These are phyloP conservation scores for Dryas octopetala DNA, from an alignment of 306 rosid genomes.

Conservation along the genomic window DNA sequence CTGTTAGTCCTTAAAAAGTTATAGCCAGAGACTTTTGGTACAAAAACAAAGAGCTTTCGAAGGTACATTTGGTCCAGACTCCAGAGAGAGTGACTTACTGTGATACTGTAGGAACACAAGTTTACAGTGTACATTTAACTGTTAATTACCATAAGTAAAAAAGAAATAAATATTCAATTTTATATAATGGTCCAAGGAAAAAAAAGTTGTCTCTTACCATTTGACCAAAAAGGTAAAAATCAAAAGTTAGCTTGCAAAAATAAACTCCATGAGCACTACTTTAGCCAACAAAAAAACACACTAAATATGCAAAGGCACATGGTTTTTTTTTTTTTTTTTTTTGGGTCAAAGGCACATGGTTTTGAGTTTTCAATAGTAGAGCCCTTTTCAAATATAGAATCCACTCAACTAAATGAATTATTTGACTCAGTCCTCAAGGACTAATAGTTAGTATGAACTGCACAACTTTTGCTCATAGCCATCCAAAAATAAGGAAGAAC, in stretches of 20 bases:
- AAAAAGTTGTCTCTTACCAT: conserved; percentile 8
- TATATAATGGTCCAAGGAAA: neutral
- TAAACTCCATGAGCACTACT: neutral
- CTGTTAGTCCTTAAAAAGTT: too few relatives aligned
- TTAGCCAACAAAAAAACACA: neutral
- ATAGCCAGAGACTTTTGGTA: too few relatives aligned
- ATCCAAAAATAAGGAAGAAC: neutral
- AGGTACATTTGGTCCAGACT: too few relatives aligned
- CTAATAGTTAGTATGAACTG: neutral
- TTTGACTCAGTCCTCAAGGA: neutral
- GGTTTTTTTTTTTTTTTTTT: neutral
- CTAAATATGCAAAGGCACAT: neutral
- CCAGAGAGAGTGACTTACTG: too few relatives aligned
- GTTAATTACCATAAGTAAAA: neutral
- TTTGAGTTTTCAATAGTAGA: neutral
- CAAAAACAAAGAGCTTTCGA: too few relatives aligned
- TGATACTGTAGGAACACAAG: neutral
- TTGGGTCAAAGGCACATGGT: neutral
- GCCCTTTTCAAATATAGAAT: neutral
- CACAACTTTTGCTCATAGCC: neutral
- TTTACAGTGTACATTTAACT: neutral
- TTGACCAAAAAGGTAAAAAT: conserved; percentile 21
- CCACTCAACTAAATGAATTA: neutral
- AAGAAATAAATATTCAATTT: neutral
- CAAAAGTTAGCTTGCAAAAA: neutral